phyloP scores from a whole-genome alignment of 805 yeast species.

The Candida chilensis region DNA sequence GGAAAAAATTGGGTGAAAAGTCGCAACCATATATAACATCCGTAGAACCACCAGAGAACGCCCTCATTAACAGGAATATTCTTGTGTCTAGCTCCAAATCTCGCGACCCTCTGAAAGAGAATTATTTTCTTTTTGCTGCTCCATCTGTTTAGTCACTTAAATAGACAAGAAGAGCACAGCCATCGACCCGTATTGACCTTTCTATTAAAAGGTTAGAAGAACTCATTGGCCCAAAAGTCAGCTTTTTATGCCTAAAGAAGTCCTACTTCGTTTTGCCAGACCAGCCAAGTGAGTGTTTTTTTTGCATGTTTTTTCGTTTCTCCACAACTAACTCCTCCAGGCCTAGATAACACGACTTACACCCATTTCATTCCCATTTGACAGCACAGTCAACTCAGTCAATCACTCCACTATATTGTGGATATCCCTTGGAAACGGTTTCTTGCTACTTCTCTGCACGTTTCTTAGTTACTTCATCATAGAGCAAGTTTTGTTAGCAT shows the following conservation, averaged over 20 bases:
- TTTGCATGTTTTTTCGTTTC: not conserved
- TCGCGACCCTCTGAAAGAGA: not conserved
- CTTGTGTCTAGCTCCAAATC: too few relatives aligned
- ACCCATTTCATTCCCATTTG: not conserved
- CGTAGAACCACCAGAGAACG: too few relatives aligned
- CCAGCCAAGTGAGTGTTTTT: slow-evolving; percentile 1
- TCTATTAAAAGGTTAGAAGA: not conserved
- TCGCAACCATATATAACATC: too few relatives aligned
- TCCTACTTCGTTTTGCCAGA: slow-evolving; percentile 2
- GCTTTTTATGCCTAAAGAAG: slow-evolving; percentile 1
- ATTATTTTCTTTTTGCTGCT: not conserved
- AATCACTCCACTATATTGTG: not conserved
- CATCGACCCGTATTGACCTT: not conserved
- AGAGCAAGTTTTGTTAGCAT: slow-evolving; percentile 1
- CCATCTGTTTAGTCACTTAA: too few relatives aligned
- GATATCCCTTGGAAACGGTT: slow-evolving; percentile 23
- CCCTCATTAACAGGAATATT: too few relatives aligned
- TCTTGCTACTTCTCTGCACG: slow-evolving; percentile 41
- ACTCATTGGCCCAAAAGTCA: not conserved
- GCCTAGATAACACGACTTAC: slow-evolving; percentile 2
- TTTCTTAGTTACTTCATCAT: slow-evolving; percentile 15
- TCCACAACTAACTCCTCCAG: slow-evolving; percentile 1
- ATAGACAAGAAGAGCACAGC: not conserved
- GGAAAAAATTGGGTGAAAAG: too few relatives aligned
- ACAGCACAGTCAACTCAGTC: too few relatives aligned